Evolutionary conservation across 2,329 filamentous ascomycete genomes (phyloP).

Genomic region (Colletotrichum sp.): DNA sequence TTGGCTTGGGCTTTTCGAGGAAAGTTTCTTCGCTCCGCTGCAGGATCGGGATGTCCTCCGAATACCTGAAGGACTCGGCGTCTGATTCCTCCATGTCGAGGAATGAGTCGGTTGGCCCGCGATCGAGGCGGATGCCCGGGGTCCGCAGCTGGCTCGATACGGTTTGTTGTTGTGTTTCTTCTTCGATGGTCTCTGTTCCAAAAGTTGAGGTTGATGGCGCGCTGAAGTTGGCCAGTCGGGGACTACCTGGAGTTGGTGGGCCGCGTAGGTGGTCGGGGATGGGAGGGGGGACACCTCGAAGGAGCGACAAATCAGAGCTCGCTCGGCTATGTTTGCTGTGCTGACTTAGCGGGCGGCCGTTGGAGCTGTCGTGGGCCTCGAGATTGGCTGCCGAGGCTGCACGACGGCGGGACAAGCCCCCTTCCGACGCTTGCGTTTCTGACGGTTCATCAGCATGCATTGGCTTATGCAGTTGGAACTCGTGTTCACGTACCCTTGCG

Average conservation of each 20-base stretch:
- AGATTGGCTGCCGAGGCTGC: conserved; percentile 68
- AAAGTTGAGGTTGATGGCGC: conserved; percentile 33
- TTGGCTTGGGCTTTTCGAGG: conserved; percentile 57
- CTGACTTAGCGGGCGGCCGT: conserved; percentile 60
- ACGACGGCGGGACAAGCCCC: conserved; percentile 52
- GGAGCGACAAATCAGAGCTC: conserved; percentile 71
- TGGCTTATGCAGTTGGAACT: not conserved
- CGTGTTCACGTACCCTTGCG: conserved; percentile 66
- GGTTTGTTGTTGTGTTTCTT: conserved; percentile 43
- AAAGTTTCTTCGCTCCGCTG: conserved; percentile 70
- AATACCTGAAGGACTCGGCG: conserved; percentile 67
- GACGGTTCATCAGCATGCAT: conserved; percentile 11
- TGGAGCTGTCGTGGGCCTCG: conserved; percentile 57
- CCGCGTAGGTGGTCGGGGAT: conserved; percentile 43
- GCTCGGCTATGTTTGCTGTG: conserved; percentile 72
- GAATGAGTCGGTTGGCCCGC: conserved; percentile 58
- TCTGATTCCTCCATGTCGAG: conserved; percentile 75
- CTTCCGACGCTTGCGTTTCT: conserved; percentile 35
- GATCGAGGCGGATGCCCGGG: conserved; percentile 58
- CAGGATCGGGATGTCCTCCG: conserved; percentile 71
- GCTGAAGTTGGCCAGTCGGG: conserved; percentile 50
- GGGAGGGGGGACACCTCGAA: conserved; percentile 58
- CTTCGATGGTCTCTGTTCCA: conserved; percentile 42
- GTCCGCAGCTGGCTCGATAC: conserved; percentile 55
- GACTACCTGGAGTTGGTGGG: conserved; percentile 33